Percentiles rank a stretch among this genome's conserved stretches.
Conservation (phyloP, 495 filamentous ascomycete genomes). For the Penicillium robsamsonii region DNA sequence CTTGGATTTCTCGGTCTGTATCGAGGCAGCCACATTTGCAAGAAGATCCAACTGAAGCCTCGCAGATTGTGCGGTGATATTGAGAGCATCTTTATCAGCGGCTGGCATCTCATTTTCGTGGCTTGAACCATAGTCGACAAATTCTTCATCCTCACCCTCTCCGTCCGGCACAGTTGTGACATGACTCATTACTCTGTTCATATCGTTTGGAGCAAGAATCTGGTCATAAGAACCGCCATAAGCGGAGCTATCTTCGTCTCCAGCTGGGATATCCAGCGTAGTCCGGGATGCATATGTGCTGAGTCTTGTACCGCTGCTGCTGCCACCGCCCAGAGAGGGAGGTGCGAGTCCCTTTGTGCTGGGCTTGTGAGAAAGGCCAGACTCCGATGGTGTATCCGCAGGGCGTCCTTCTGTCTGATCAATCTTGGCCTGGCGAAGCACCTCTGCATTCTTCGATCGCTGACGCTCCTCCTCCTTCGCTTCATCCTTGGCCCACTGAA, state of each 20-base stretch:
- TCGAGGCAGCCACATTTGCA: conserved; percentile 74
- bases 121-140: conserved; percentile 77
- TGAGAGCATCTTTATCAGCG: conserved; percentile 83
- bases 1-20: conserved; percentile 68
- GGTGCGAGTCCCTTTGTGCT: conserved; percentile 41
- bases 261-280: conserved; percentile 43
- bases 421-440: conserved; percentile 71
- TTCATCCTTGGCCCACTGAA: conserved; percentile 97
- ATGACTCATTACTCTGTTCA: conserved; percentile 47
- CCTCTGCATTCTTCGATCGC: conserved; percentile 68
- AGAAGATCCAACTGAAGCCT: conserved; percentile 89
- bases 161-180: conserved; percentile 45
- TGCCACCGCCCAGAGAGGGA: conserved; percentile 33
- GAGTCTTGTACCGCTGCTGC: conserved; percentile 39
- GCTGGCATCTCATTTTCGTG: conserved; percentile 69
- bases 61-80: conserved; percentile 92
- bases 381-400: conserved; percentile 33
- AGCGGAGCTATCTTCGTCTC: conserved; percentile 56
- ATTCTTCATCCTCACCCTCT: conserved; percentile 79
- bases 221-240: conserved; percentile 57
- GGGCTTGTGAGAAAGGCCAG: conserved; percentile 31
- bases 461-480: conserved; percentile 82
- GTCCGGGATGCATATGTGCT: conserved; percentile 50
- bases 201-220: conserved; percentile 51
- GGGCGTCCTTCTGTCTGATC: conserved; percentile 51